Evolutionary conservation across 441 rosid species (phyloP), one percentile per base, ranked within the genome.

Genomic region (Erodium texanum): DNA sequence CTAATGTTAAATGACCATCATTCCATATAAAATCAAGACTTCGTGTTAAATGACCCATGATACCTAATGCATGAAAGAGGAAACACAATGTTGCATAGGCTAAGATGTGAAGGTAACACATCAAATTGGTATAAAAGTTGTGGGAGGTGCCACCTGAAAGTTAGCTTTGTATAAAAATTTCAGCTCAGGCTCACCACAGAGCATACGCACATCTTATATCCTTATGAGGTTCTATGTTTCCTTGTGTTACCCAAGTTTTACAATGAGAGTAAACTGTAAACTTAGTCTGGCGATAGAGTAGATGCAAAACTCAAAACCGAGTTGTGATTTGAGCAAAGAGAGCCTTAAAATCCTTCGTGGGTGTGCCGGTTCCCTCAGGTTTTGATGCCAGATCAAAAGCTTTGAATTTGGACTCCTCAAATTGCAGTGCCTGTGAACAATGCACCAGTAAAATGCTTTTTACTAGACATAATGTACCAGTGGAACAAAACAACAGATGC

Each of bases 321-420:
- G 88, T 24, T 2, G 82, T 82, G 69, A 85, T 73, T 73, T 80
- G 85, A 56, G 99, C 80, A 71, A 91, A 91, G 48, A 91, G 86
- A 75, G 90, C 81, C 86, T 89, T 89, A 24, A 89, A 91, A 79
- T 93, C 96, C 78, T 74, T 91, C 0, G 99, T 87, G 0, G 97
- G 92, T 43, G 85, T 72, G 58, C 97, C 85, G 0, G 80, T 70
- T 74, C 95, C 89, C 75, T 91, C 99, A 0, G 95, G 89, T 70
- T 93, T 89, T 6, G 99, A 93, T 76, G 89, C 95, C 65, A 93
- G 77, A 80, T 93, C 99, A 34, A 93, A 86, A 32, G 97, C 99
- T 89, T 89, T 93, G 48, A 71, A 82, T 73, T 91, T 88, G 19
- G 93, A 77, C 81, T 91, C 96, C 80, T 89, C 93, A 14, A 71